phyloP scores from a whole-genome alignment of 164 flowering plant species.

The Buxus sempervirens region DNA sequence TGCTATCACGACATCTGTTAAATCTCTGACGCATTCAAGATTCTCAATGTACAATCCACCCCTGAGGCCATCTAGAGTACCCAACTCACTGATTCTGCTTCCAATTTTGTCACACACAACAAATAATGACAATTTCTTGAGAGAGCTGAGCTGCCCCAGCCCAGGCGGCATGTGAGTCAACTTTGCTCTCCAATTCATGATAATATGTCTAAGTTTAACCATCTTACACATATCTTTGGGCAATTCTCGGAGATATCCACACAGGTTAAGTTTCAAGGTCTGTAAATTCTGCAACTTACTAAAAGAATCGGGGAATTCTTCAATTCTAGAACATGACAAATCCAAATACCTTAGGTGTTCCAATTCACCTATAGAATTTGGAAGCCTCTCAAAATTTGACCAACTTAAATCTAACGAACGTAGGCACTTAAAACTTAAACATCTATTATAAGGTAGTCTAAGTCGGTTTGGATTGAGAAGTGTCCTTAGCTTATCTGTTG shows the following conservation, averaged over 20 bases:
- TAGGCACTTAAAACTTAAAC: neutral
- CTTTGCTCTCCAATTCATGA: neutral
- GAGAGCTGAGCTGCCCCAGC: slow-evolving; percentile 6
- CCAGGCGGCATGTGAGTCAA: neutral
- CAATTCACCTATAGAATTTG: neutral
- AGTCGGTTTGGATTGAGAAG: neutral
- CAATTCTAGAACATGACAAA: neutral
- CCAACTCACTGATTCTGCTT: neutral
- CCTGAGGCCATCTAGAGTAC: neutral
- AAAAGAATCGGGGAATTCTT: slow-evolving; percentile 1
- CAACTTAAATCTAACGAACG: slow-evolving; percentile 4
- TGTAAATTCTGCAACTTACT: slow-evolving; percentile 15
- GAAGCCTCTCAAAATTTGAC: neutral
- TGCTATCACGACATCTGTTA: neutral
- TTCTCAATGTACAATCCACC: slow-evolving; percentile 1
- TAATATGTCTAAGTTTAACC: slow-evolving; percentile 3
- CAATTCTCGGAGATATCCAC: neutral
- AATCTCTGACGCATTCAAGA: slow-evolving; percentile 6
- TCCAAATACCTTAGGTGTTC: slow-evolving; percentile 18
- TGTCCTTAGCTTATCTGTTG: neutral
- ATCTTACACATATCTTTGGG: slow-evolving; percentile 12
- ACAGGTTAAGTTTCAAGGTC: neutral
- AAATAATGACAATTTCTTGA: slow-evolving; percentile 2
- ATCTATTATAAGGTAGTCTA: neutral
- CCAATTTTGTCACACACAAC: neutral